A percentile compares a stretch with the other conserved stretches of the same genome.
phyloP scores from a whole-genome alignment of 1,139 yeast species.

The Yamadazyma blattariae region DNA sequence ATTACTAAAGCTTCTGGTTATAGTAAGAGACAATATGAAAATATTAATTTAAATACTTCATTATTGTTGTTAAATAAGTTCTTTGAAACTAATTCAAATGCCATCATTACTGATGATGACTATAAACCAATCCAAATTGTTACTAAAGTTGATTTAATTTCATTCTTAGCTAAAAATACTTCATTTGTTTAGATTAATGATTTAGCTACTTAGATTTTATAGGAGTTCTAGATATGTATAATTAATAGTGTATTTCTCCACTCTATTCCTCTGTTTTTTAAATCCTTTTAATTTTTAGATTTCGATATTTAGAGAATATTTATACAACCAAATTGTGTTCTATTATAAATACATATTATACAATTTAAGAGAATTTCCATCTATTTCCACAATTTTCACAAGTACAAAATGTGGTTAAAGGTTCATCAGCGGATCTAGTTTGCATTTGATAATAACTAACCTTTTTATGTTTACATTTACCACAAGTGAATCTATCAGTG shows the following conservation, averaged over 20 bases:
- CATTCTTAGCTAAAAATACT: conserved; percentile 41
- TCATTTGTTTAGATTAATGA: conserved; percentile 8
- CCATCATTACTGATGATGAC: conserved; percentile 72
- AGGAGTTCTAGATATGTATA: too few species aligned
- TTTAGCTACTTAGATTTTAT: too few species aligned
- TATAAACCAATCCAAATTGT: conserved; percentile 80
- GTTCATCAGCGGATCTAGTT: conserved; percentile 98
- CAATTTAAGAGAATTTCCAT: conserved; percentile 78
- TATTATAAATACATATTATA: conserved; percentile 4
- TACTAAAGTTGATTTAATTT: conserved; percentile 81
- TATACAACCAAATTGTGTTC: background rate
- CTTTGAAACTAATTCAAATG: conserved; percentile 85
- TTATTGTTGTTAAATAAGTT: conserved; percentile 70
- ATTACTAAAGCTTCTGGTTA: conserved; percentile 60
- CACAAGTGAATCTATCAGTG: conserved; percentile 95
- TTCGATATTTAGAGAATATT: too few species aligned
- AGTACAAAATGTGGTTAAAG: conserved; percentile 95
- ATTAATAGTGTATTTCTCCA: too few species aligned
- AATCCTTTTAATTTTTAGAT: too few species aligned
- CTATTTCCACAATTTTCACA: conserved; percentile 97
- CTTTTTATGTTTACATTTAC: conserved; percentile 95
- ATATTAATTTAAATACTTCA: conserved; percentile 68
- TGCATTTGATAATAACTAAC: conserved; percentile 97
- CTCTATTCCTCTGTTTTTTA: background rate
- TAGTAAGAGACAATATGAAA: conserved; percentile 64